Conservation (phyloP, 768 basidiomycete species). For the Grammothele lineata region DNA sequence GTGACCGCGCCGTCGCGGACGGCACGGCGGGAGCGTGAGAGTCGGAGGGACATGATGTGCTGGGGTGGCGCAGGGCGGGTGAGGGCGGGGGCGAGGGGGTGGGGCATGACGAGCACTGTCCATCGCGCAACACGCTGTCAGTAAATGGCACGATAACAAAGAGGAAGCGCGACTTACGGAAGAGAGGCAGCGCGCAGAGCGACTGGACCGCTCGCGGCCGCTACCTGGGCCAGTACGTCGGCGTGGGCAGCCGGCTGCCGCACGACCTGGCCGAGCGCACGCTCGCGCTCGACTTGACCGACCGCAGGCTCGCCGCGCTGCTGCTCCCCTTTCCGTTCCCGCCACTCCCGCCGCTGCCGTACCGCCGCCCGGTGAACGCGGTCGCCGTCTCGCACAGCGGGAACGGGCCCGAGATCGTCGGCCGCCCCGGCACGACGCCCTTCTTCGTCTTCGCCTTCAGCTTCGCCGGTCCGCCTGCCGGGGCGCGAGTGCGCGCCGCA, state of each 20-base stretch:
- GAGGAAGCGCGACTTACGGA: neutral
- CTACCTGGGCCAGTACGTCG: constrained; percentile 17
- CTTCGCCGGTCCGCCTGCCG: neutral
- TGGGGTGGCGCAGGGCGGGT: neutral
- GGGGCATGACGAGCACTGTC: neutral
- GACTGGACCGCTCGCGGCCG: neutral
- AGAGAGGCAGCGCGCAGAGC: constrained; percentile 7
- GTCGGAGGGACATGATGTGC: too few relatives aligned
- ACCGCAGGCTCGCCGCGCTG: constrained; percentile 21
- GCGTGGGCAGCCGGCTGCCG: constrained; percentile 25
- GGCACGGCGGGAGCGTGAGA: neutral
- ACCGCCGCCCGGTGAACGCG: constrained; percentile 5
- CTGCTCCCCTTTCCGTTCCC: too few relatives aligned
- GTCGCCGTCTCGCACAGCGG: constrained; percentile 26
- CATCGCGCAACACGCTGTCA: too few relatives aligned
- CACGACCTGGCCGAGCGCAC: constrained; percentile 25
- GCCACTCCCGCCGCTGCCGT: constrained; percentile 2
- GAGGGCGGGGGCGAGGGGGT: neutral
- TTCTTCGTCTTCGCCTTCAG: neutral
- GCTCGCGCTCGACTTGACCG: constrained; percentile 23
- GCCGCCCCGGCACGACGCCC: constrained; percentile 16
- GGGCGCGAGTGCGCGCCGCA: neutral
- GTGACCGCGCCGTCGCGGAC: constrained; percentile 5
- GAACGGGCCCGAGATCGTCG: constrained; percentile 30
- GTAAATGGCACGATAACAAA: too few relatives aligned